These are phyloP conservation scores for Globisporangium heterothallicum DNA, from an alignment of 352 stramenopile genomes.

Conservation along the genomic window DNA sequence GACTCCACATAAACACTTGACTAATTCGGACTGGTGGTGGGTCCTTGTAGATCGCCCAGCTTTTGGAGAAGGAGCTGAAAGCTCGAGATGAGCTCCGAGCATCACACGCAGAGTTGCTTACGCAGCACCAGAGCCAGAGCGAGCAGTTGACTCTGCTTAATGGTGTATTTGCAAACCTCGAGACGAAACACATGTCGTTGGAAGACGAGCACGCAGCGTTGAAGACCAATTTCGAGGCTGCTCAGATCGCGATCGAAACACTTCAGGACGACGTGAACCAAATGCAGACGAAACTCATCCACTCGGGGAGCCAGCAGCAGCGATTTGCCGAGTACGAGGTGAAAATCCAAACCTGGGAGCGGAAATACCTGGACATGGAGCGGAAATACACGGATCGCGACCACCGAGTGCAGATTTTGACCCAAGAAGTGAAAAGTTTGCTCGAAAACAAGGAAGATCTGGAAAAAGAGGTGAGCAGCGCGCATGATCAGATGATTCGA, in stretches of 20 bases:
- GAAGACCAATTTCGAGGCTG: slow-evolving; percentile 21
- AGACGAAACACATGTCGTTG: slow-evolving; percentile 33
- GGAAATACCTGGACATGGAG: slow-evolving; percentile 24
- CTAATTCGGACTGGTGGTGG: too few species aligned
- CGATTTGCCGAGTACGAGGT: slow-evolving; percentile 33
- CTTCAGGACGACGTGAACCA: slow-evolving; percentile 26
- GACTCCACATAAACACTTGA: too few species aligned
- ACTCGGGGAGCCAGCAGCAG: slow-evolving; percentile 16
- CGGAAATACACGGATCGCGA: slow-evolving; percentile 18
- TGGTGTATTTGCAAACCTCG: slow-evolving; percentile 26
- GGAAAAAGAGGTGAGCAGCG: slow-evolving; percentile 27
- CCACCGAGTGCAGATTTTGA: slow-evolving; percentile 18
- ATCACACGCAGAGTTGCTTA: slow-evolving; percentile 25
- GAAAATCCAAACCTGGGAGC: slow-evolving; percentile 34
- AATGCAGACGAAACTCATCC: slow-evolving; percentile 24
- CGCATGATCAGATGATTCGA: slow-evolving; percentile 46
- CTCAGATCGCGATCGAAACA: slow-evolving; percentile 24
- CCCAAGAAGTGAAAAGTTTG: slow-evolving; percentile 16
- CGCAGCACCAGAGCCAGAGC: slow-evolving; percentile 18
- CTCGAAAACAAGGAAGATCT: slow-evolving; percentile 22
- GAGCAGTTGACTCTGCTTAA: slow-evolving; percentile 36
- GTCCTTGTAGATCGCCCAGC: slow-evolving; percentile 30
- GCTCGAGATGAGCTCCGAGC: slow-evolving; percentile 25
- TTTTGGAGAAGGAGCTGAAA: slow-evolving; percentile 49
- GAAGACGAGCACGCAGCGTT: slow-evolving; percentile 23